These are phyloP conservation scores for Triadica sebifera DNA, from an alignment of 345 rosid genomes.

Conservation along the genomic window DNA sequence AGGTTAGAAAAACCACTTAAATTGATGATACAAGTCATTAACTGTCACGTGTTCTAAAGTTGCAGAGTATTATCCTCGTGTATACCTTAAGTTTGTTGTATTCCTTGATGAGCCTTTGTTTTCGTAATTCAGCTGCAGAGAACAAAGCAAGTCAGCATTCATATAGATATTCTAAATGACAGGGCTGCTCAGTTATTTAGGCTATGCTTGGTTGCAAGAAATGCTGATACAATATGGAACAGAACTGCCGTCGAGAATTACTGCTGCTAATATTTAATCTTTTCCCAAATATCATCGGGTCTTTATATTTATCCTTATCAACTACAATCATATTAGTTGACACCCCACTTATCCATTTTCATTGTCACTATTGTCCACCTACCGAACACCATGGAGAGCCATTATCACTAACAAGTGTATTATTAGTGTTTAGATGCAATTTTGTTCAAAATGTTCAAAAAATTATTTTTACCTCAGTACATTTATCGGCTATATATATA, in stretches of 20 bases:
- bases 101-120: slow-evolving; percentile 65
- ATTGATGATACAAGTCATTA: neutral
- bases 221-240: neutral
- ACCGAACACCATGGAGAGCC: neutral
- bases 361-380: neutral
- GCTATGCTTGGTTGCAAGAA: neutral
- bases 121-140: slow-evolving; percentile 77
- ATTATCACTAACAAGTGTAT: neutral
- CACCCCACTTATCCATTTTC: too few species aligned
- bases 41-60: neutral
- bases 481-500: neutral
- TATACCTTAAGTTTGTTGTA: slow-evolving; percentile 72
- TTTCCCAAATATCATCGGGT: neutral
- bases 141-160: slow-evolving; percentile 21
- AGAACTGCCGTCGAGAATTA: neutral
- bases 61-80: neutral
- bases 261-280: neutral
- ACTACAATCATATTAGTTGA: too few species aligned
- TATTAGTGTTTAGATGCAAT: neutral
- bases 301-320: neutral
- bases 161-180: neutral
- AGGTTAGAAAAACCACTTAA: slow-evolving; percentile 4
- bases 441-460: neutral
- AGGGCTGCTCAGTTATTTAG: neutral
- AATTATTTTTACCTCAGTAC: neutral